A percentile compares a stretch with the other conserved stretches of the same genome.
phyloP scores from a whole-genome alignment of 1,284 basidiomycete genomes.

The Sparassis latifolia region DNA sequence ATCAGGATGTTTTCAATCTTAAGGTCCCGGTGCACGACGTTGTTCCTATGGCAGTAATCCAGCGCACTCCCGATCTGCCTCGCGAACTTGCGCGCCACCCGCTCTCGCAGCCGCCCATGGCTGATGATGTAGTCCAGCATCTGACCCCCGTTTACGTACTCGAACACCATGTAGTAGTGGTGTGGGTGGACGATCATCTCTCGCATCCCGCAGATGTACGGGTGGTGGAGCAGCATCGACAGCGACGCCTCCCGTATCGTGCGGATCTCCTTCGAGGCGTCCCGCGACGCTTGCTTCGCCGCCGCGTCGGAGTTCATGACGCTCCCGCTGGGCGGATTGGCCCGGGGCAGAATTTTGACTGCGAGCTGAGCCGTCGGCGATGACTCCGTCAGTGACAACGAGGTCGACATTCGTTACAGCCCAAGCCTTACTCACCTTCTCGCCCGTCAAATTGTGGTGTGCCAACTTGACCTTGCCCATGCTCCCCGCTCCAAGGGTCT shows the following conservation, averaged over 20 bases:
- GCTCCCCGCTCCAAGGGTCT: conserved; percentile 95
- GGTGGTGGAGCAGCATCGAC: conserved; percentile 93
- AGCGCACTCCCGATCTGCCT: conserved; percentile 94
- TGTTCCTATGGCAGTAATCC: conserved; percentile 97
- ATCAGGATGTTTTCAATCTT: conserved; percentile 99
- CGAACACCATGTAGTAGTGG: conserved; percentile 99
- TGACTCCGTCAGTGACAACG: conserved; percentile 2
- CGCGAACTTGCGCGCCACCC: conserved; percentile 95
- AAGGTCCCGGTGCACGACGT: conserved; percentile 95
- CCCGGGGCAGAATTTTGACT: conserved; percentile 95
- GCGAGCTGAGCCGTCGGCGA: conserved; percentile 58
- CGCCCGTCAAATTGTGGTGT: conserved; percentile 82
- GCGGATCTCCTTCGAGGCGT: conserved; percentile 93
- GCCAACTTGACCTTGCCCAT: conserved; percentile 99
- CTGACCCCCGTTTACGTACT: conserved; percentile 98
- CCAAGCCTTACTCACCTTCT: conserved; percentile 71
- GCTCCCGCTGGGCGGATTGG: conserved; percentile 46
- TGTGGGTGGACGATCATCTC: conserved; percentile 95
- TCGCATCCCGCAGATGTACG: conserved; percentile 98
- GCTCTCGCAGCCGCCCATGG: conserved; percentile 92
- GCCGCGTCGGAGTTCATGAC: conserved; percentile 49
- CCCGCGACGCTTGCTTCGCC: conserved; percentile 82
- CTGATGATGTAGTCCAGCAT: conserved; percentile 99
- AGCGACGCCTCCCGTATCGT: conserved; percentile 94
- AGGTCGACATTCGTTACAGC: neutral